Conservation (phyloP, 2,329 filamentous ascomycete species). For the Beauveria asiatica region DNA sequence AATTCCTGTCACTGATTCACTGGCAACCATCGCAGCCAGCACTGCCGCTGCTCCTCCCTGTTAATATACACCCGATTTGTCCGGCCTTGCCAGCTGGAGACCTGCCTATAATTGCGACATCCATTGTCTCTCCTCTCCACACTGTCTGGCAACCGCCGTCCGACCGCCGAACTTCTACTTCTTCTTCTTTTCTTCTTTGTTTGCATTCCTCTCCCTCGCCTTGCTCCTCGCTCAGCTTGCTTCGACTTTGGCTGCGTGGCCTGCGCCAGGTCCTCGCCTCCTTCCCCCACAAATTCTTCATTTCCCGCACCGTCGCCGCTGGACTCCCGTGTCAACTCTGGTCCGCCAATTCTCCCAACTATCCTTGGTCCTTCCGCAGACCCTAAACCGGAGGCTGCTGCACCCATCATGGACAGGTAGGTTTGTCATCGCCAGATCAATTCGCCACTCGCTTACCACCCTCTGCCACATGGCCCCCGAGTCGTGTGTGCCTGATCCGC, state of each 20-base stretch:
- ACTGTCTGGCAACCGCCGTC: constrained; percentile 2
- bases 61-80: background rate
- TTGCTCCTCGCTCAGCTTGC: background rate
- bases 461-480: background rate
- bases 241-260: background rate
- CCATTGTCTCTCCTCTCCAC: constrained; percentile 1
- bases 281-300: background rate
- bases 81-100: background rate
- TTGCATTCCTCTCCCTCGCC: background rate
- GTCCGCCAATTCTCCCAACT: background rate
- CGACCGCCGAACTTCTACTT: background rate
- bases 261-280: background rate
- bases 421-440: background rate
- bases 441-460: background rate
- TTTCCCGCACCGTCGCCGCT: background rate
- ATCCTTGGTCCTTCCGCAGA: constrained; percentile 6
- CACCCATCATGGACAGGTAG: constrained; percentile 9
- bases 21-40: too few species aligned
- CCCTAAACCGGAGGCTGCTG: constrained; percentile 7
- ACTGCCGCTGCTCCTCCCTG: background rate
- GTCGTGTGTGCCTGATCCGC: constrained; percentile 1
- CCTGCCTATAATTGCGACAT: constrained; percentile 4
- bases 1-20: background rate
- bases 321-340: background rate
- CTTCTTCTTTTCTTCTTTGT: background rate